Evolutionary conservation across 2,329 filamentous ascomycete species (phyloP), one percentile per base, ranked within the genome.

Genomic region (Phyllosticta citriasiana): DNA sequence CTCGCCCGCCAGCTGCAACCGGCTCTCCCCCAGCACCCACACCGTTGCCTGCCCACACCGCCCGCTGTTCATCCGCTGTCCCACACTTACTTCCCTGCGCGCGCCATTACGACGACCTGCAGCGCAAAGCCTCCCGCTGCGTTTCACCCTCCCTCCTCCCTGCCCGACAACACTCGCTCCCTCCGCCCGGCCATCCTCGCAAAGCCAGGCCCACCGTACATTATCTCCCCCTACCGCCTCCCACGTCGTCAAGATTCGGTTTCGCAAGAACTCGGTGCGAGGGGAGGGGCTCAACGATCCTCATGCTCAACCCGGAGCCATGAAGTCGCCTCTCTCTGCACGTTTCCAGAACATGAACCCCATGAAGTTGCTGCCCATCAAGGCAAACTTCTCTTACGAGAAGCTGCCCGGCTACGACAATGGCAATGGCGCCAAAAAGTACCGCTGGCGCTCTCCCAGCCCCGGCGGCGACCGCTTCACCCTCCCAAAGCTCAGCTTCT

Each of bases 311-410:
- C 50, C 60, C 12, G 60, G 60, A 61, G 60, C 60, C 60, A 61
- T 61, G 60, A 61, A 61, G 50, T 61, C 60, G 60, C 60, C 60
- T 61, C 60, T 61, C 50, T 61, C 60, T 35, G 57, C 60, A 53
- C 60, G 60, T 50, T 71, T 77, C 65, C 74, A 74, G 65, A 70
- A 73, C 63, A 67, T 76, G 65, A 78, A 78, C 63, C 77, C 77
- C 25, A 70, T 77, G 63, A 77, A 77, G 64, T 69, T 79, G 65
- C 73, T 79, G 65, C 60, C 60, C 30, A 70, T 74, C 61, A 69
- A 72, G 63, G 73, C 72, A 61, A 72, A 70, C 68, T 76, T 78
- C 71, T 72, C 72, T 63, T 79, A 80, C 70, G 76, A 79, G 66
- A 74, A 74, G 67, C 66, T 80, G 61, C 76, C 76, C 55, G 72